Percentiles rank a stretch among this genome's conserved stretches.
phyloP scores from a whole-genome alignment of 2,329 filamentous ascomycete genomes.

The Beauveria brongniartii region DNA sequence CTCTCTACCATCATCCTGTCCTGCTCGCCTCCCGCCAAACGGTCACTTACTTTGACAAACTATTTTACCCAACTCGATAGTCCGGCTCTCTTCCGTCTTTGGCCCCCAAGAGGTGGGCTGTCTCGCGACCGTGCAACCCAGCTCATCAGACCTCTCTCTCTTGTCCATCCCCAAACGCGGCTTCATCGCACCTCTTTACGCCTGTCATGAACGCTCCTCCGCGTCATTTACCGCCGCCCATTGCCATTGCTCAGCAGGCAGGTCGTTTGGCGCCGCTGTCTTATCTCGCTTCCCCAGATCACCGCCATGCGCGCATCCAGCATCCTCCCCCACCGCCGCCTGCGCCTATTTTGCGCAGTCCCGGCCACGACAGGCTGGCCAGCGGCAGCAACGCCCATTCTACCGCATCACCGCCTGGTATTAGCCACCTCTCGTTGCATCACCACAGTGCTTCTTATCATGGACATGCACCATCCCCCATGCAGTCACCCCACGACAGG shows the following conservation, averaged over 20 bases:
- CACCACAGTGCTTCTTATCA: constrained; percentile 4
- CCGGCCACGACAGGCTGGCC: constrained; percentile 4
- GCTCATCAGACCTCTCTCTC: background rate
- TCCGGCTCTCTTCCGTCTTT: background rate
- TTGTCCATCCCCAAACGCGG: background rate
- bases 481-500: constrained; percentile 2
- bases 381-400: background rate
- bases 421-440: background rate
- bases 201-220: constrained; percentile 6
- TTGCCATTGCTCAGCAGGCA: constrained; percentile 10
- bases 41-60: background rate
- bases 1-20: background rate
- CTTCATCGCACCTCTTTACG: background rate
- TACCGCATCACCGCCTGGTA: background rate
- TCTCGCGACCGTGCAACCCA: background rate
- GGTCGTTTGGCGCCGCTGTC: constrained; percentile 10
- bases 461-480: background rate
- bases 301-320: background rate
- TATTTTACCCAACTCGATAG: background rate
- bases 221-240: constrained; percentile 10
- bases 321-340: constrained; percentile 4
- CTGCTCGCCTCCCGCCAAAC: background rate
- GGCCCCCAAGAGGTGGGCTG: constrained; percentile 8
- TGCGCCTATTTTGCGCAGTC: constrained; percentile 1
- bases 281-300: constrained; percentile 4